A percentile compares a stretch with the other conserved stretches of the same genome.
Conservation (phyloP, 2,329 filamentous ascomycete genomes). For the Pleomassaria siparia region DNA sequence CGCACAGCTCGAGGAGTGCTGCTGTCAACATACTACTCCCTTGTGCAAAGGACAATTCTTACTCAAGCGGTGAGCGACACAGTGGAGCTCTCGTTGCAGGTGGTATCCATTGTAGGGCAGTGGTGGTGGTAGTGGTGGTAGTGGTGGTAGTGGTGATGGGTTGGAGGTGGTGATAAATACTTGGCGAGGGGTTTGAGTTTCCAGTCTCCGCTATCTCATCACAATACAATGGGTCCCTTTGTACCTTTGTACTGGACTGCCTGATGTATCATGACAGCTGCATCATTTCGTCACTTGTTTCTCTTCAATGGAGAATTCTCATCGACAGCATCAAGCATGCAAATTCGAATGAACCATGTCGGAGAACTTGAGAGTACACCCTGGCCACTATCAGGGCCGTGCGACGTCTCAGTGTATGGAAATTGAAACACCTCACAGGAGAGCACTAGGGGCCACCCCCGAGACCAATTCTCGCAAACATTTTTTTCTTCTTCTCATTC, state of each 20-base stretch:
- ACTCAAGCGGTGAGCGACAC: conserved; percentile 1
- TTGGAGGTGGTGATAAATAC: too few relatives aligned
- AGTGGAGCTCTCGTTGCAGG: conserved; percentile 6
- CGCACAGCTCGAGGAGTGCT: conserved; percentile 13
- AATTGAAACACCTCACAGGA: conserved; percentile 1
- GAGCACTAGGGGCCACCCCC: background rate
- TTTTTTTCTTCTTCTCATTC: too few relatives aligned
- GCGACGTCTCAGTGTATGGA: background rate
- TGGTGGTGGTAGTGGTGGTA: background rate
- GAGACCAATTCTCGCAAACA: too few relatives aligned
- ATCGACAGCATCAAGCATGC: background rate
- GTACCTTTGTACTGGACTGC: background rate
- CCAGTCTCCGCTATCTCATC: background rate
- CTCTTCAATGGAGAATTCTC: background rate
- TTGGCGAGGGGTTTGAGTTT: background rate
- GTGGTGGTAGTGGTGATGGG: background rate
- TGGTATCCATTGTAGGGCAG: conserved; percentile 1
- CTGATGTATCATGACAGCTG: background rate
- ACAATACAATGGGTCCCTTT: background rate
- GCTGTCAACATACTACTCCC: background rate
- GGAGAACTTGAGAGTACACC: background rate
- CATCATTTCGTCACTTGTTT: background rate
- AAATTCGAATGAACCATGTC: background rate
- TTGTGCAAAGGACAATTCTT: conserved; percentile 2
- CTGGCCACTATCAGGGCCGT: background rate